Conservation (phyloP, 345 rosid species). For the Clarkia xantiana region DNA sequence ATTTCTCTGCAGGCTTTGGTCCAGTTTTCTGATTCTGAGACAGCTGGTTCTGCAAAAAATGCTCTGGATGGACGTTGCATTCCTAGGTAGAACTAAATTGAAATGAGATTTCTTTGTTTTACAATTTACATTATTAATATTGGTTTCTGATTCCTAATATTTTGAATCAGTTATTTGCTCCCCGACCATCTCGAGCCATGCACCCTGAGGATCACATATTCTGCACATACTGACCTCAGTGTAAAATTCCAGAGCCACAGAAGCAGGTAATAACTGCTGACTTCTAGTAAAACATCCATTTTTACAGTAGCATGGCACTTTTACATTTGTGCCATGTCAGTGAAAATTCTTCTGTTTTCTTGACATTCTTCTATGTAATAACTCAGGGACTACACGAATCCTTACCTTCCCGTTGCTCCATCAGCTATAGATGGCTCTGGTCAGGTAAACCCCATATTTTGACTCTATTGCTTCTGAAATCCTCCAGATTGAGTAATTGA, state of each 20-base stretch:
- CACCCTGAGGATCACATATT: constrained; percentile 82
- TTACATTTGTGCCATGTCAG: not conserved
- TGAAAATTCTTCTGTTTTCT: not conserved
- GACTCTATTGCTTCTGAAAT: not conserved
- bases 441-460: constrained; percentile 30
- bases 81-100: constrained; percentile 57
- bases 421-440: constrained; percentile 88
- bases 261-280: constrained; percentile 51
- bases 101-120: too few relatives aligned
- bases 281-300: constrained; percentile 1
- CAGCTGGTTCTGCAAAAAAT: constrained; percentile 78
- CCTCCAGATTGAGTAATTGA: not conserved
- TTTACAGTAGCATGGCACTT: not conserved
- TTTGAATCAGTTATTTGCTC: constrained; percentile 63
- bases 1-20: constrained; percentile 58
- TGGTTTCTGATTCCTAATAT: constrained; percentile 9
- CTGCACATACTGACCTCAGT: constrained; percentile 97
- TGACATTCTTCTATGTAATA: constrained; percentile 3
- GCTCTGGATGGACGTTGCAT: constrained; percentile 92
- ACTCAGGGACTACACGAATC: constrained; percentile 91
- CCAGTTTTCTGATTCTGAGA: constrained; percentile 86
- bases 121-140: not conserved
- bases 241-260: constrained; percentile 96
- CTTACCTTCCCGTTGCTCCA: constrained; percentile 92
- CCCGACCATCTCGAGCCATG: constrained; percentile 54